These are phyloP conservation scores for Phanerodontia chrysosporium DNA, from an alignment of 768 basidiomycete species.

Conservation along the genomic window DNA sequence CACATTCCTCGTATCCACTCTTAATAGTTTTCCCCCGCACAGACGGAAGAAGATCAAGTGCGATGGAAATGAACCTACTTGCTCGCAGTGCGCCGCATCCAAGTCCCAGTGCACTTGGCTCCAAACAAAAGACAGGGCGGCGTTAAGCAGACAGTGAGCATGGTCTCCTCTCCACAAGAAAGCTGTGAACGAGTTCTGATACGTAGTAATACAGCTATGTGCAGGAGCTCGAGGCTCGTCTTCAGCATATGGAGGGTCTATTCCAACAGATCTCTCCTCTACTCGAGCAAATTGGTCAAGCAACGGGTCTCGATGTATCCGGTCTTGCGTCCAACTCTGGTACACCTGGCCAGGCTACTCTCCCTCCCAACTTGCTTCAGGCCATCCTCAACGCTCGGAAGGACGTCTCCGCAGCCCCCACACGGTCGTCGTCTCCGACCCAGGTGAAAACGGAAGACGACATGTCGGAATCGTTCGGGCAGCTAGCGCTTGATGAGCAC, in stretches of 20 bases:
- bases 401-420: constrained; percentile 2
- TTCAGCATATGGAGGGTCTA: constrained; percentile 85
- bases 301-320: constrained; percentile 34
- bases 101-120: constrained; percentile 83
- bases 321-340: constrained; percentile 12
- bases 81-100: constrained; percentile 73
- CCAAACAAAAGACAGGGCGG: constrained; percentile 88
- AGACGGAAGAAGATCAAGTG: constrained; percentile 94
- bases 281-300: constrained; percentile 66
- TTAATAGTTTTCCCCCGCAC: constrained; percentile 11
- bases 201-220: constrained; percentile 58
- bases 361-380: constrained; percentile 19
- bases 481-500: constrained; percentile 84
- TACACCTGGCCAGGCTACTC: constrained; percentile 6
- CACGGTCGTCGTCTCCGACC: constrained; percentile 6
- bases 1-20: constrained; percentile 8
- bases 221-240: constrained; percentile 83
- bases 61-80: constrained; percentile 83
- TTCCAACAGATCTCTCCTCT: constrained; percentile 79
- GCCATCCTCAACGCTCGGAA: constrained; percentile 19
- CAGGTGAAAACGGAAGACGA: constrained; percentile 66
- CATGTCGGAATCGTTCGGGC: constrained; percentile 80
- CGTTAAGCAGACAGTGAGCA: constrained; percentile 83
- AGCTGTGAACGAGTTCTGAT: background rate
- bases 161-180: background rate